Conservation (phyloP, 805 yeast species). For the Saturnispora kantuleensis region DNA sequence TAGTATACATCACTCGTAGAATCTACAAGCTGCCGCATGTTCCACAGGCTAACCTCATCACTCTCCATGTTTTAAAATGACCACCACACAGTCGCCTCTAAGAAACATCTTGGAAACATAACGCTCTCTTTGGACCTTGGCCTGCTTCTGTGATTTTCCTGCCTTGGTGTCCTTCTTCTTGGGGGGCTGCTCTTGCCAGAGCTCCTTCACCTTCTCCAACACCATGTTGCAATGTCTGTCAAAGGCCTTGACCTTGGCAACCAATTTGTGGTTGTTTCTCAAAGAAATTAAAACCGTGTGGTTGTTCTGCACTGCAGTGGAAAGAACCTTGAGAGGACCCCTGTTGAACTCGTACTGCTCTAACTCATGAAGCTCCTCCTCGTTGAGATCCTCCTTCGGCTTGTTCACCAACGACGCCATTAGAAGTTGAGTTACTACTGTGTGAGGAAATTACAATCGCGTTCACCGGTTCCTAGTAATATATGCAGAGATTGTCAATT, state of each 20-base stretch:
- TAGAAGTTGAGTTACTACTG: constrained; percentile 24
- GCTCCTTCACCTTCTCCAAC: constrained; percentile 82
- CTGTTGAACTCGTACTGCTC: constrained; percentile 84
- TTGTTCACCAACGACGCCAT: constrained; percentile 51
- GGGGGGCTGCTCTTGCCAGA: constrained; percentile 31
- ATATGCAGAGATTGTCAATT: background rate
- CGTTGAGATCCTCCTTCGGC: constrained; percentile 72
- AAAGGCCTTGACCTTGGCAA: constrained; percentile 86
- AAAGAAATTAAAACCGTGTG: constrained; percentile 76
- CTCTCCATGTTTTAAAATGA: constrained; percentile 38
- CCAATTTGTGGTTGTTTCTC: constrained; percentile 85
- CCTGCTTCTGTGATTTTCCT: constrained; percentile 1
- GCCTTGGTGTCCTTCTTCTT: constrained; percentile 23
- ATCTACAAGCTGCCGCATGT: background rate
- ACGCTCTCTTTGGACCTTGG: constrained; percentile 42
- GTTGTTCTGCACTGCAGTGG: constrained; percentile 58
- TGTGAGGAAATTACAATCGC: background rate
- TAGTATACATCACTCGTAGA: background rate
- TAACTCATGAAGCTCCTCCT: constrained; percentile 64
- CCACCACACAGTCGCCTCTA: constrained; percentile 92
- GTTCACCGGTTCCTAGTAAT: background rate
- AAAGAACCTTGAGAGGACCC: constrained; percentile 88
- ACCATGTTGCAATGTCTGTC: constrained; percentile 95
- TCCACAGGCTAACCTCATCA: background rate
- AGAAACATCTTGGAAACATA: constrained; percentile 83